Base-by-base conservation (phyloP, 2,329 filamentous ascomycete species). In the Botrytis byssoidea region DNA sequence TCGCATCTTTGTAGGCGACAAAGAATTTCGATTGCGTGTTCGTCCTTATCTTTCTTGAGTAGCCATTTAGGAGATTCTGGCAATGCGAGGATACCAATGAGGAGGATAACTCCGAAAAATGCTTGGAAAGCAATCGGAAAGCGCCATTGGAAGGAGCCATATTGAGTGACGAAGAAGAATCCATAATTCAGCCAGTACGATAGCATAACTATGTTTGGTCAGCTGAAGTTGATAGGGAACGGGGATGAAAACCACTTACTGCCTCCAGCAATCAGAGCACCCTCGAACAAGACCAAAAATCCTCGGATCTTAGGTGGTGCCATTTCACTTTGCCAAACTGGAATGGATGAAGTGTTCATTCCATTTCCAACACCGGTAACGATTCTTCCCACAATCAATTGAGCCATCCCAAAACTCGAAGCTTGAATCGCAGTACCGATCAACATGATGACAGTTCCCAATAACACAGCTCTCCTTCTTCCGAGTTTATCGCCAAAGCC, bases 111-210 rank as follows among this genome's bases (percentile, higher is more conserved):
- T 42, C 88, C 88, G 78, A 91, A 91, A 35, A 87, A 77, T 48
- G 90, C 85, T 77, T 88, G 86, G 78, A 89, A 87, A 4, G 85
- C 86, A 29, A 91, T 83, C 0, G 90, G 89, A 79, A 91, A 91
- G 2, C 90, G 84, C 90, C 90, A 89, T 0, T 84, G 82, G 37
- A 87, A 83, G 14, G 84, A 85, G 63, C 83, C 83, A 1, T 83
- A 73, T 87, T 88, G 89, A 5, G 80, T 76, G 22, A 85, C 83
- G 76, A 88, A 89, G 3, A 85, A 87, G 75, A 89, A 83, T n/a
- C 87, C 88, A 59, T 88, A 86, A 75, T 90, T 88, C 61, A 90
- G 83, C 88, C 88, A 90, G 80, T 90, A 89, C 3, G 84, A 84
- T n/a, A 86, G 16, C 71, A 73, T 73, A 68, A 73, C 71, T 72